These are phyloP conservation scores for Chaetoscypha palmicola DNA, from an alignment of 2,329 filamentous ascomycete genomes.

Conservation along the genomic window DNA sequence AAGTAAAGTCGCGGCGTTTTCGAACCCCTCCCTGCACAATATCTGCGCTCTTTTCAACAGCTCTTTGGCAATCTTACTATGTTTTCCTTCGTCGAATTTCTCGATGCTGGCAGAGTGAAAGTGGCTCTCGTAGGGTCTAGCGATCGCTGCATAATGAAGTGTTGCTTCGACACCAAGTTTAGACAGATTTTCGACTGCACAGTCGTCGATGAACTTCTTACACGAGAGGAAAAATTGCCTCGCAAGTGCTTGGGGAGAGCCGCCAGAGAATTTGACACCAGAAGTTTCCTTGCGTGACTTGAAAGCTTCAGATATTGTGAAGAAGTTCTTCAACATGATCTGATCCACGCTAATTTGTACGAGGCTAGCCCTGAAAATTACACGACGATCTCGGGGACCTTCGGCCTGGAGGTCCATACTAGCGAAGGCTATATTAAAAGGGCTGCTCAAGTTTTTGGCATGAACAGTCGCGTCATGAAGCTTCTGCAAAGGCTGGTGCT, in stretches of 20 bases:
- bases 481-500: conserved; percentile 34
- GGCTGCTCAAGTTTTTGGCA: conserved; percentile 16
- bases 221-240: conserved; percentile 27
- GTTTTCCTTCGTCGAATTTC: too few species aligned
- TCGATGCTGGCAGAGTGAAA: too few species aligned
- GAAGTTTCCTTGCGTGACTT: conserved; percentile 4
- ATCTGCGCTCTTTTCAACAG: conserved; percentile 28
- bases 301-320: conserved; percentile 20
- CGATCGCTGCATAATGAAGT: conserved; percentile 31
- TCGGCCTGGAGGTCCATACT: conserved; percentile 11
- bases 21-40: conserved; percentile 32
- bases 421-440: conserved; percentile 21
- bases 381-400: conserved; percentile 28
- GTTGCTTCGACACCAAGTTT: conserved; percentile 34
- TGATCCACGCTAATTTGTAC: conserved; percentile 29
- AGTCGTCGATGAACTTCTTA: conserved; percentile 28
- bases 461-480: conserved; percentile 34
- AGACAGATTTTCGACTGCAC: conserved; percentile 29
- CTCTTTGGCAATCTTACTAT: conserved; percentile 18
- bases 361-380: conserved; percentile 25
- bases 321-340: conserved; percentile 24
- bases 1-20: conserved; percentile 23
- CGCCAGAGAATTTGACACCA: conserved; percentile 15
- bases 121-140: too few species aligned
- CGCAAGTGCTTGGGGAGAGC: conserved; percentile 8